A percentile compares a stretch with the other conserved stretches of the same genome.
phyloP scores from a whole-genome alignment of 345 rosid genomes.

The Punica granatum region DNA sequence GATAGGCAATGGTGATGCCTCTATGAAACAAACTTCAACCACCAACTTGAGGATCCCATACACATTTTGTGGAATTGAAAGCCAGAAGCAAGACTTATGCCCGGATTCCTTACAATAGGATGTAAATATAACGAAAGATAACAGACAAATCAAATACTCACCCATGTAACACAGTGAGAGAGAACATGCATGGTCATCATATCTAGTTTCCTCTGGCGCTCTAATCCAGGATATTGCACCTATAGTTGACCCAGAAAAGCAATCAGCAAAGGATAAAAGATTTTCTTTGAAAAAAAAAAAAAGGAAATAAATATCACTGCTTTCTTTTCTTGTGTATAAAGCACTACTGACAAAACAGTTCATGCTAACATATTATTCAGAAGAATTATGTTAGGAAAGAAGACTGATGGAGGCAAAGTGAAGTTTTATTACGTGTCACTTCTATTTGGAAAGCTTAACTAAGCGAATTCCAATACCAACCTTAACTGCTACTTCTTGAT shows the following conservation, averaged over 20 bases:
- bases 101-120: too few relatives aligned
- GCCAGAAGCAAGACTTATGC: too few relatives aligned
- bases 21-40: too few relatives aligned
- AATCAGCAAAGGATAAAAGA: not conserved
- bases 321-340: not conserved
- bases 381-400: not conserved
- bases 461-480: conserved; percentile 21
- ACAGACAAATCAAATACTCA: conserved; percentile 12
- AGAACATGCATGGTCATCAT: conserved; percentile 63
- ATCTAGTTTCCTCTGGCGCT: conserved; percentile 66
- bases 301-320: not conserved
- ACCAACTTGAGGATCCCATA: not conserved
- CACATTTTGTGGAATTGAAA: not conserved
- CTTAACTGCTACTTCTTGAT: conserved; percentile 80
- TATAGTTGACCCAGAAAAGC: conserved; percentile 18
- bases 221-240: conserved; percentile 89
- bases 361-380: not conserved
- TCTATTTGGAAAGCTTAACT: not conserved
- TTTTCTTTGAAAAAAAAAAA: not conserved
- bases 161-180: conserved; percentile 61
- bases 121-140: not conserved
- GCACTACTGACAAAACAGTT: not conserved
- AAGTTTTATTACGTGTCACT: not conserved
- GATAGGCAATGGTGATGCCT: too few relatives aligned
- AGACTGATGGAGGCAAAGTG: not conserved